phyloP scores from a whole-genome alignment of 1,284 basidiomycete species.

The Tremellales sp. region DNA sequence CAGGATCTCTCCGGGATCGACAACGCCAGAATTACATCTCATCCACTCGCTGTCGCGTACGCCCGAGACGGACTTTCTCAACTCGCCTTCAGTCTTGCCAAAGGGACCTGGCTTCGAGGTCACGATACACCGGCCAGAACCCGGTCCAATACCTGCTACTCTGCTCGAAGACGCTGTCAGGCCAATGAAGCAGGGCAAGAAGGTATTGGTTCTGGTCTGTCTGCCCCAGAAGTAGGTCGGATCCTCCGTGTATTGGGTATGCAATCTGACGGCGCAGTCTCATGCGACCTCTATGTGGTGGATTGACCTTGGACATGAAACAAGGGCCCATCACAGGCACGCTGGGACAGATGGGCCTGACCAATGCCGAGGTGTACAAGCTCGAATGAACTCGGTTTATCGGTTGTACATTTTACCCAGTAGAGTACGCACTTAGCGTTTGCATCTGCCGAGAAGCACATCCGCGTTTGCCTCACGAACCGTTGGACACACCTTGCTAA shows the following conservation, averaged over 20 bases:
- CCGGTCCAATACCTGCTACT: conserved; percentile 6
- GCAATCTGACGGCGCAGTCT: conserved; percentile 14
- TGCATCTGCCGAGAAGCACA: no score
- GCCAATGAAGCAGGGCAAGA: conserved; percentile 8
- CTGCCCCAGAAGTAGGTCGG: conserved; percentile 36
- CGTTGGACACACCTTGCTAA: no score
- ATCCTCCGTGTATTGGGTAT: neutral
- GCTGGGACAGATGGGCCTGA: conserved; percentile 36
- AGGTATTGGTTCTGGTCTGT: conserved; percentile 39
- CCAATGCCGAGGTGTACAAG: conserved; percentile 34
- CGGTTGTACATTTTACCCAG: no score
- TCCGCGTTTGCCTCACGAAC: no score
- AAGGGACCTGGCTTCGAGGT: no score
- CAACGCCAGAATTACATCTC: conserved; percentile 10
- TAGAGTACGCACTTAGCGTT: no score
- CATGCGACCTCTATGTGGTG: conserved; percentile 39
- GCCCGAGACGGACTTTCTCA: no score
- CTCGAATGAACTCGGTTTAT: conserved; percentile 41
- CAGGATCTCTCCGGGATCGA: conserved; percentile 15
- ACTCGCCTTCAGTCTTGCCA: neutral
- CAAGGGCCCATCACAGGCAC: conserved; percentile 40
- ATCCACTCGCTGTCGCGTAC: conserved; percentile 18
- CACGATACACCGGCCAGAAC: conserved; percentile 7
- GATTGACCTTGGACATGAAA: conserved; percentile 30
- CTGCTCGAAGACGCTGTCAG: conserved; percentile 6